Base-by-base conservation (phyloP, 2,329 filamentous ascomycete genomes). In the Claviceps sp. region DNA sequence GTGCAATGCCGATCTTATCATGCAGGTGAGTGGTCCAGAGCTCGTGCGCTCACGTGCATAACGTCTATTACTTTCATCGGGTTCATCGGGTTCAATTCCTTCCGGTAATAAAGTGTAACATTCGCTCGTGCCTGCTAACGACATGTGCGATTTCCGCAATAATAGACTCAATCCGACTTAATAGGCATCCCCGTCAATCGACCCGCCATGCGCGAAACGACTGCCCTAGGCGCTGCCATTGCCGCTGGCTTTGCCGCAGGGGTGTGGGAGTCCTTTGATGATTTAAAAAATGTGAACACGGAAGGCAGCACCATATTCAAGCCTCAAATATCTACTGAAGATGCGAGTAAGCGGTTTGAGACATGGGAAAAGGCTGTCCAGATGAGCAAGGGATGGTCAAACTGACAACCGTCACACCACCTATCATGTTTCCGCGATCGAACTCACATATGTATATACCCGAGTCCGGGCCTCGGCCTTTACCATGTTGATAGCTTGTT, bases 201-300 rank as follows among this genome's bases (percentile, higher is more conserved):
- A 41, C 87, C 87, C 4, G 76, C 78, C 51, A 91, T 93, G 87
- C 81, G 85, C 56, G 87, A 93, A 69, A 90, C 87, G 2, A 93
- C 87, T 3, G 84, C 87, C 1, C 75, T 91, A 3, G 87, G 87
- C 36, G 86, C 87, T 34, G 87, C 87, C 44, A 89, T 91, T 55
- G 87, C 87, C 6, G 87, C 87, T 22, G 87, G 84, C n/a, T 80
- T 90, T 58, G 87, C 85, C 3, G 78, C 84, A 5, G 81, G 76
- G 47, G 74, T 89, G 11, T 91, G 86, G 85, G 80, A 84, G 61
- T 77, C 79, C 56, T 85, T 89, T 56, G 77, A 81, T 47, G 85
- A 89, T 60, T 69, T 90, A 47, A 81, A 81, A 63, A 72, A 82
- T 51, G 81, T 89, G 65, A 89, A 89, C 64, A 78, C 73, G 37